Evolutionary conservation across 371 early-diverging fungal genomes (phyloP).

Genomic region (Zancudomyces culisetae): DNA sequence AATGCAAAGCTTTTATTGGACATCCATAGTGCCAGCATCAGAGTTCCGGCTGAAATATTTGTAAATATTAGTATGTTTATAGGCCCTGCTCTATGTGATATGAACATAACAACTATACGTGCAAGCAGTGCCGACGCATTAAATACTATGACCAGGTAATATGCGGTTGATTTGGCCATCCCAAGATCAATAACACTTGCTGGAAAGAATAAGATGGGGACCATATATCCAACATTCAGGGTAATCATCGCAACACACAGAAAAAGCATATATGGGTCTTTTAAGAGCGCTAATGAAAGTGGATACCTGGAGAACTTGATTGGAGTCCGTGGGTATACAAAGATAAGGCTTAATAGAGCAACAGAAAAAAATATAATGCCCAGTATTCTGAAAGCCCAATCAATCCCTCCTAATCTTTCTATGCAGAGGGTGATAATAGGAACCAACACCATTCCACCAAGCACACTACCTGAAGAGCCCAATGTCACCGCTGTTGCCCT

Average conservation of each 20-base stretch:
- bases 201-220: not conserved
- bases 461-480: slow-evolving; percentile 41
- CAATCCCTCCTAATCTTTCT: not conserved
- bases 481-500: slow-evolving; percentile 56
- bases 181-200: not conserved
- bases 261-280: not conserved
- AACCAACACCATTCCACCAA: slow-evolving; percentile 47
- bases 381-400: not conserved
- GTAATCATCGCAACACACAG: not conserved
- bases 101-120: slow-evolving; percentile 14
- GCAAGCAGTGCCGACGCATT: not conserved
- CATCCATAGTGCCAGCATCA: not conserved
- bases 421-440: slow-evolving; percentile 30
- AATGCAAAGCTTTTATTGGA: slow-evolving; percentile 13
- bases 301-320: not conserved
- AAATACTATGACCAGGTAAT: not conserved
- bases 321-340: not conserved
- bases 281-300: not conserved
- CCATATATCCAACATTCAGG: not conserved
- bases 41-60: slow-evolving; percentile 5
- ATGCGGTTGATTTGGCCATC: not conserved
- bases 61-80: slow-evolving; percentile 28
- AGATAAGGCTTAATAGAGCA: not conserved
- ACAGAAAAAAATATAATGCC: not conserved
- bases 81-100: slow-evolving; percentile 34